Conservation (phyloP, 2,329 filamentous ascomycete species). For the Coniochaeta pulveracea region DNA sequence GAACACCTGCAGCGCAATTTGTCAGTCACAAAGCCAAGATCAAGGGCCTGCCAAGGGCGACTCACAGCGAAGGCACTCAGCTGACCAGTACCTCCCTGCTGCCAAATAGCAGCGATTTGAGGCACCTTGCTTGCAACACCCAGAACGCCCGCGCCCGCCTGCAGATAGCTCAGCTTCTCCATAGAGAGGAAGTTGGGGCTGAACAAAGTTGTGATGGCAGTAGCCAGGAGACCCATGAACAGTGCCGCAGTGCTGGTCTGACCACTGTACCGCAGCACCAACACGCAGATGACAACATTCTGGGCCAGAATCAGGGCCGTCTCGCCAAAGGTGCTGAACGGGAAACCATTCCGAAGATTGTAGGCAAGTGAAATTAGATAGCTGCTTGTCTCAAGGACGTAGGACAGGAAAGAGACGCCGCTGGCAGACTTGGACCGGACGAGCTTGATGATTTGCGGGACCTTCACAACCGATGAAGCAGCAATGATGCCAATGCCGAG, state of each 20-base stretch:
- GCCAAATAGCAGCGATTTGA: slow-evolving; percentile 80
- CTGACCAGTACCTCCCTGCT: slow-evolving; percentile 83
- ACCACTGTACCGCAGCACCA: slow-evolving; percentile 78
- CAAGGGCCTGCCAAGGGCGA: slow-evolving; percentile 12
- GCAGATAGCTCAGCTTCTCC: slow-evolving; percentile 59
- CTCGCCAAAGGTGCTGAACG: slow-evolving; percentile 95
- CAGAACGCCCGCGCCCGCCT: slow-evolving; percentile 73
- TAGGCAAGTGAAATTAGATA: slow-evolving; percentile 89
- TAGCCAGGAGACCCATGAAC: slow-evolving; percentile 68
- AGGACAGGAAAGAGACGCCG: slow-evolving; percentile 81
- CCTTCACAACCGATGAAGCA: slow-evolving; percentile 84
- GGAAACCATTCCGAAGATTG: slow-evolving; percentile 81
- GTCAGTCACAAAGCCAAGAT: neutral
- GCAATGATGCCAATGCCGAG: slow-evolving; percentile 90
- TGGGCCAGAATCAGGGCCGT: slow-evolving; percentile 84
- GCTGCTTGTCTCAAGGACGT: slow-evolving; percentile 79
- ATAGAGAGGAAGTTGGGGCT: slow-evolving; percentile 52
- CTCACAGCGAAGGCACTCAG: slow-evolving; percentile 90
- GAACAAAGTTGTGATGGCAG: slow-evolving; percentile 59
- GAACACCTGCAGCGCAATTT: slow-evolving; percentile 64
- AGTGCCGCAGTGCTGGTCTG: slow-evolving; percentile 56
- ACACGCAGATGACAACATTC: slow-evolving; percentile 77
- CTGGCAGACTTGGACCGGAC: slow-evolving; percentile 66
- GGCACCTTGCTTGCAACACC: slow-evolving; percentile 86
- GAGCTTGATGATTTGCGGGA: slow-evolving; percentile 93